Conservation (phyloP, 2,329 filamentous ascomycete genomes). For the Diatrype stigma region DNA sequence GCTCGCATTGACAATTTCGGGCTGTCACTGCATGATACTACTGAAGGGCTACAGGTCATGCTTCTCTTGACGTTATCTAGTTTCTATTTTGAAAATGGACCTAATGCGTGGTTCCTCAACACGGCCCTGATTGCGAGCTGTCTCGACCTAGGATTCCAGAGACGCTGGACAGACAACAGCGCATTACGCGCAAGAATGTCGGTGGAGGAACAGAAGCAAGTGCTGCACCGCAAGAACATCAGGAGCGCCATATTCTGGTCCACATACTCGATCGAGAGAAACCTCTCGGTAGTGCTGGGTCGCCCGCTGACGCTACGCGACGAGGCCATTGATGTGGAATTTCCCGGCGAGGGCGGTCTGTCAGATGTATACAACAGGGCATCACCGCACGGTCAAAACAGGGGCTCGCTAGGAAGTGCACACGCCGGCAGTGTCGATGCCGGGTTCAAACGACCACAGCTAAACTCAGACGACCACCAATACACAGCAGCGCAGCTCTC, state of each 20-base stretch:
- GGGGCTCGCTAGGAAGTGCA: not conserved
- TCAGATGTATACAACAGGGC: no score
- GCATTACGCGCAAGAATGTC: not conserved
- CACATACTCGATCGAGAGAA: constrained; percentile 22
- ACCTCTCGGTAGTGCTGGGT: constrained; percentile 18
- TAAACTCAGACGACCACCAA: constrained; percentile 10
- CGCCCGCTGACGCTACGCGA: constrained; percentile 24
- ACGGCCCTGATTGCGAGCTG: constrained; percentile 23
- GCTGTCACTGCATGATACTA: constrained; percentile 17
- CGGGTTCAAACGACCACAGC: constrained; percentile 2
- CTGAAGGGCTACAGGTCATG: constrained; percentile 19
- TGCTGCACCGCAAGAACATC: constrained; percentile 9
- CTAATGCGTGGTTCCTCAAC: constrained; percentile 23
- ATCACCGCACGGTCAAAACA: not conserved
- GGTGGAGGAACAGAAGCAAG: constrained; percentile 1
- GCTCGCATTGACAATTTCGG: constrained; percentile 13
- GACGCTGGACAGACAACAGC: constrained; percentile 12
- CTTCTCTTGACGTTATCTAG: constrained; percentile 20
- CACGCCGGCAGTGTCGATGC: no score
- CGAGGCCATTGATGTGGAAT: constrained; percentile 18
- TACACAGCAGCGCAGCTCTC: constrained; percentile 11
- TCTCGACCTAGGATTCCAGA: constrained; percentile 22
- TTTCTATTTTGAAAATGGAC: constrained; percentile 16
- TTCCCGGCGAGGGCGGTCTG: constrained; percentile 6
- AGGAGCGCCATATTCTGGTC: constrained; percentile 25